A percentile compares a stretch with the other conserved stretches of the same genome.
Conservation (phyloP, 192 early-diverging fungal species). For the Rhizophagus prolifer region DNA sequence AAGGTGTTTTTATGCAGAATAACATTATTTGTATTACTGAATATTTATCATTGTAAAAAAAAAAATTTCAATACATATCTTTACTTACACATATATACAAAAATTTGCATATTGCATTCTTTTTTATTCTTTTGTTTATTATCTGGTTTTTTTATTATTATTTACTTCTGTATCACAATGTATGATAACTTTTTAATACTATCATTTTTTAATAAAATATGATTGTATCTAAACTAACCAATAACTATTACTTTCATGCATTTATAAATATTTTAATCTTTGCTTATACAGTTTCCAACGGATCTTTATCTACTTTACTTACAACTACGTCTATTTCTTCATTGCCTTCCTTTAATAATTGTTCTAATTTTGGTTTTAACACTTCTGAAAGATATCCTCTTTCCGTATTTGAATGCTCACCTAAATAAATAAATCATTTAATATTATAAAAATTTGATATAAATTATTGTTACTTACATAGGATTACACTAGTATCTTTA, state of each 20-base stretch:
- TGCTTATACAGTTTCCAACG: constrained; percentile 57
- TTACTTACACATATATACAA: not conserved
- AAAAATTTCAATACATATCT: not conserved
- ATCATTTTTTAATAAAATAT: too few species aligned
- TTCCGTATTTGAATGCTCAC: constrained; percentile 92
- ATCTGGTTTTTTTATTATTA: too few species aligned
- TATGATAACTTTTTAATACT: too few species aligned
- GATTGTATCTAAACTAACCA: too few species aligned
- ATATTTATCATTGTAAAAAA: not conserved
- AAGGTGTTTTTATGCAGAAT: not conserved
- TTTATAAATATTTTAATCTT: too few species aligned
- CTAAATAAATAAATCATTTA: constrained; percentile 28
- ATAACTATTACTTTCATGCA: too few species aligned
- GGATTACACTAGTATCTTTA: constrained; percentile 75
- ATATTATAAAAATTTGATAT: not conserved
- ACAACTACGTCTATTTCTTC: constrained; percentile 62
- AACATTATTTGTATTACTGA: not conserved
- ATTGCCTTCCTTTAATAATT: constrained; percentile 44
- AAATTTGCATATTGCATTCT: not conserved
- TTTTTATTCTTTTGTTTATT: too few species aligned
- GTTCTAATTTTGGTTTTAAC: constrained; percentile 61
- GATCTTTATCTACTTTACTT: constrained; percentile 77
- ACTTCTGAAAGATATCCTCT: constrained; percentile 75
- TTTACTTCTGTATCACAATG: too few species aligned
- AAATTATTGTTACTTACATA: constrained; percentile 48